A percentile compares a stretch with the other conserved stretches of the same genome.
phyloP scores from a whole-genome alignment of 306 rosid genomes.

The Carpinus viminea region DNA sequence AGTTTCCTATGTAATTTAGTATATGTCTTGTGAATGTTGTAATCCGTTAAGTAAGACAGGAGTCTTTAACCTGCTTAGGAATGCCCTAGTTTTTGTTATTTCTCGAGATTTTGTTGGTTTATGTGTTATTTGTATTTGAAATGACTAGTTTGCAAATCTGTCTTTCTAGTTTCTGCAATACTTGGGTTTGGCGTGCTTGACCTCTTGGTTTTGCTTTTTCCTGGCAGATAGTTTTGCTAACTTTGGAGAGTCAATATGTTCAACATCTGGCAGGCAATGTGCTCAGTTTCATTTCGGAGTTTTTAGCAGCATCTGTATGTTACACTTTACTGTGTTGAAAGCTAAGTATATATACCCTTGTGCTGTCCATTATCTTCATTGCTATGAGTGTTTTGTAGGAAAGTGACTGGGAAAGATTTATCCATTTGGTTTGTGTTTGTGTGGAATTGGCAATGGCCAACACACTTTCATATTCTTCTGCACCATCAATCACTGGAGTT shows the following conservation, averaged over 20 bases:
- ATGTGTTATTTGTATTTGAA: not conserved
- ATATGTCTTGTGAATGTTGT: too few relatives aligned
- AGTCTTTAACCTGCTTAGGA: not conserved
- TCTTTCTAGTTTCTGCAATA: conserved; percentile 4
- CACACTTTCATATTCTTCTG: conserved; percentile 25
- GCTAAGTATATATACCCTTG: conserved; percentile 7
- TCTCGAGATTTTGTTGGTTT: not conserved
- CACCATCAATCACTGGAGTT: conserved; percentile 25
- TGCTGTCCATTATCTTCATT: conserved; percentile 4
- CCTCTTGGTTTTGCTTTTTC: conserved; percentile 17
- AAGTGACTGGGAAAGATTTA: conserved; percentile 40
- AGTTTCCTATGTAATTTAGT: not conserved
- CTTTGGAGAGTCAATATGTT: conserved; percentile 45
- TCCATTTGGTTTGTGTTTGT: conserved; percentile 47
- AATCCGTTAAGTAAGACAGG: not conserved
- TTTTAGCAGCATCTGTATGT: conserved; percentile 35
- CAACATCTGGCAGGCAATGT: conserved; percentile 50
- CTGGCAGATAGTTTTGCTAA: conserved; percentile 45
- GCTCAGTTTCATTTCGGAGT: conserved; percentile 40
- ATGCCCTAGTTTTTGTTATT: not conserved
- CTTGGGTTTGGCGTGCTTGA: not conserved
- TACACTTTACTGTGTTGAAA: conserved; percentile 9
- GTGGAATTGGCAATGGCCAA: conserved; percentile 47
- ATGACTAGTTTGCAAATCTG: not conserved
- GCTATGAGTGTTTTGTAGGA: conserved; percentile 38